Percentiles rank a stretch among this genome's conserved stretches.
These are phyloP conservation scores for Globisporangium canariense DNA, from an alignment of 352 stramenopile genomes.

Conservation along the genomic window DNA sequence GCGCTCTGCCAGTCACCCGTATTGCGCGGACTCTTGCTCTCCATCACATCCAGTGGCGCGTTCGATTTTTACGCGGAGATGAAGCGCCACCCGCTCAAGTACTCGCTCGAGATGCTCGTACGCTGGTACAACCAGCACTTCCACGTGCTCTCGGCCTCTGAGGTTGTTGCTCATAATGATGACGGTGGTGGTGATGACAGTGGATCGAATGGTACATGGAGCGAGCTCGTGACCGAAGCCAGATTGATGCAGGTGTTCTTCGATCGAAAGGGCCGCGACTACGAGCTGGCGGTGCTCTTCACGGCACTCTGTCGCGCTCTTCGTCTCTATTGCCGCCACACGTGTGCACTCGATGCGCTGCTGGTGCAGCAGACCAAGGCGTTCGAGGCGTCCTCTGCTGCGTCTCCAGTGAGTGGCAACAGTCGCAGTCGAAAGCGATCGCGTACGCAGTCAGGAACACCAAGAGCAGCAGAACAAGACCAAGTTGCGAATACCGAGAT, in stretches of 20 bases:
- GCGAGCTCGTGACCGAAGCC: conserved; percentile 38
- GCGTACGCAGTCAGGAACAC: background rate
- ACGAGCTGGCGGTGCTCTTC: conserved; percentile 64
- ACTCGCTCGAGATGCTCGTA: conserved; percentile 61
- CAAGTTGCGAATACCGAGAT: background rate
- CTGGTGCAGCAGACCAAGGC: conserved; percentile 40
- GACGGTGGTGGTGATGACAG: conserved; percentile 1
- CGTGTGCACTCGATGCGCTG: conserved; percentile 48
- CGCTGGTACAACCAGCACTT: conserved; percentile 68
- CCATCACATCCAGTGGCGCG: conserved; percentile 34
- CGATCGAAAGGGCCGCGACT: conserved; percentile 31
- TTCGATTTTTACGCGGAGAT: conserved; percentile 47
- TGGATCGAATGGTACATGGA: background rate
- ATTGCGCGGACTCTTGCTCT: conserved; percentile 57
- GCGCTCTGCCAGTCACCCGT: conserved; percentile 35
- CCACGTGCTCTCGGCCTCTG: conserved; percentile 7
- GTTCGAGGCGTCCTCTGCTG: conserved; percentile 27
- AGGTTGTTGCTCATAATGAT: conserved; percentile 8
- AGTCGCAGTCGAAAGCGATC: conserved; percentile 9
- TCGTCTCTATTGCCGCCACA: conserved; percentile 48
- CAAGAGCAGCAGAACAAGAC: conserved; percentile 8
- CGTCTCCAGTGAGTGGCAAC: background rate
- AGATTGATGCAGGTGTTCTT: conserved; percentile 56
- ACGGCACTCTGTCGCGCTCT: conserved; percentile 54
- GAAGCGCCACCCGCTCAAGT: conserved; percentile 33